These are phyloP conservation scores for Leersia perrieri DNA, from an alignment of 176 grass and related monocot genomes.

Conservation along the genomic window DNA sequence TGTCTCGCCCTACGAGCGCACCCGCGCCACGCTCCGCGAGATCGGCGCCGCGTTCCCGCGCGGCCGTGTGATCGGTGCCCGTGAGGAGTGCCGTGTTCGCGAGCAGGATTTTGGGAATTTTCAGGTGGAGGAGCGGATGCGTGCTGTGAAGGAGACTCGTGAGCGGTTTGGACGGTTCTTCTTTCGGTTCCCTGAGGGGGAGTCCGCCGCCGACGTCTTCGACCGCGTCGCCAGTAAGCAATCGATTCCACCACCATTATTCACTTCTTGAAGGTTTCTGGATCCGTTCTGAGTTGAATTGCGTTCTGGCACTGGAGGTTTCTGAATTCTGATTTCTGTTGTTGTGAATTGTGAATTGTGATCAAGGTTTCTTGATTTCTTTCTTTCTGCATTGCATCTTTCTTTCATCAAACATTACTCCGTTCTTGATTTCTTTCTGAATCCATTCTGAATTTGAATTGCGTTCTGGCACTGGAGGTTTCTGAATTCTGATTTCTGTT, in stretches of 20 bases:
- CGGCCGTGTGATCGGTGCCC: slow-evolving; percentile 71
- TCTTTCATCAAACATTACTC: too few relatives aligned
- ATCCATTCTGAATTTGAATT: too few relatives aligned
- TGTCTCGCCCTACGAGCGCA: slow-evolving; percentile 88
- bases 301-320: too few relatives aligned
- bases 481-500: too few relatives aligned
- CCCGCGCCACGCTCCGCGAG: slow-evolving; percentile 73
- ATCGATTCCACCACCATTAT: too few relatives aligned
- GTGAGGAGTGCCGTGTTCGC: slow-evolving; percentile 92
- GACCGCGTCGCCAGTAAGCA: slow-evolving; percentile 89
- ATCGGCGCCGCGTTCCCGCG: slow-evolving; percentile 75
- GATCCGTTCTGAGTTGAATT: too few relatives aligned
- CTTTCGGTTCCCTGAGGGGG: slow-evolving; percentile 96
- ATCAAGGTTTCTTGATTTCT: slow-evolving; percentile 62
- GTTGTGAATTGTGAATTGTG: too few relatives aligned
- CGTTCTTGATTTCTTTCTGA: too few relatives aligned
- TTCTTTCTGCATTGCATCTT: too few relatives aligned
- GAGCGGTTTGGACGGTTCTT: slow-evolving; percentile 91
- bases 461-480: too few relatives aligned
- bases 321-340: too few relatives aligned
- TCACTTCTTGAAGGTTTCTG: too few relatives aligned
- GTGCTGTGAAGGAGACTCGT: slow-evolving; percentile 72
- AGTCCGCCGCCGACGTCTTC: slow-evolving; percentile 94
- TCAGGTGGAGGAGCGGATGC: slow-evolving; percentile 95
- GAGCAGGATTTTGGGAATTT: slow-evolving; percentile 99